Evolutionary conservation across 2,329 filamentous ascomycete genomes (phyloP).

Genomic region (Clarireedia monteithiana): DNA sequence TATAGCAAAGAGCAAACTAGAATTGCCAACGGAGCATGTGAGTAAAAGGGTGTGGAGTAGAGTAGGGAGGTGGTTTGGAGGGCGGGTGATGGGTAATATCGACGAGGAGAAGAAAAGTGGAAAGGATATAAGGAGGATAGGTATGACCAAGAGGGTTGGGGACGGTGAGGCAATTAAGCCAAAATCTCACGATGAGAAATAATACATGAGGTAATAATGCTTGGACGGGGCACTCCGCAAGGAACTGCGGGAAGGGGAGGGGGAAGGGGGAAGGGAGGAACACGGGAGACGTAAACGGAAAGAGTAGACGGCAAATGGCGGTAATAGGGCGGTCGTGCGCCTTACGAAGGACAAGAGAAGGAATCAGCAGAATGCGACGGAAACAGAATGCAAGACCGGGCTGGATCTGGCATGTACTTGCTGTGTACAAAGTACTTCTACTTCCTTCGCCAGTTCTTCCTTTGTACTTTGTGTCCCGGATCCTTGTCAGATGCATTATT

Average conservation of each 20-base stretch:
- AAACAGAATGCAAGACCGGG: not conserved
- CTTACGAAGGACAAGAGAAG: not conserved
- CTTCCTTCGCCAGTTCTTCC: too few relatives aligned
- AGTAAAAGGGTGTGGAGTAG: not conserved
- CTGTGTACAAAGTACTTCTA: too few relatives aligned
- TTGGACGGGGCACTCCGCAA: not conserved
- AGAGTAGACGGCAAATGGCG: slow-evolving; percentile 1
- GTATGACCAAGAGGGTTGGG: not conserved
- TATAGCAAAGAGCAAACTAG: not conserved
- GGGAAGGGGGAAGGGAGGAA: not conserved
- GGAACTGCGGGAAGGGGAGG: too few relatives aligned
- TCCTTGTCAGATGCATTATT: not conserved
- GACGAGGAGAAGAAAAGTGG: not conserved
- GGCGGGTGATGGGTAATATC: too few relatives aligned
- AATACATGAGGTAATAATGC: not conserved
- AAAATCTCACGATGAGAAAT: not conserved
- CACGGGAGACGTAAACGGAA: not conserved
- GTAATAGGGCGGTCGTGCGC: not conserved
- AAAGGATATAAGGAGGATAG: not conserved
- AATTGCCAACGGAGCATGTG: not conserved
- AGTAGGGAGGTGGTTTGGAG: too few relatives aligned
- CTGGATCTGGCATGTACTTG: too few relatives aligned
- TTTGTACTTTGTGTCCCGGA: too few relatives aligned
- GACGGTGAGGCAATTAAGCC: not conserved
- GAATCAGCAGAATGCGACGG: not conserved